A percentile compares a stretch with the other conserved stretches of the same genome.
Evolutionary conservation across 805 yeast species (phyloP).

Genomic region (Spathaspora hagerdaliae): DNA sequence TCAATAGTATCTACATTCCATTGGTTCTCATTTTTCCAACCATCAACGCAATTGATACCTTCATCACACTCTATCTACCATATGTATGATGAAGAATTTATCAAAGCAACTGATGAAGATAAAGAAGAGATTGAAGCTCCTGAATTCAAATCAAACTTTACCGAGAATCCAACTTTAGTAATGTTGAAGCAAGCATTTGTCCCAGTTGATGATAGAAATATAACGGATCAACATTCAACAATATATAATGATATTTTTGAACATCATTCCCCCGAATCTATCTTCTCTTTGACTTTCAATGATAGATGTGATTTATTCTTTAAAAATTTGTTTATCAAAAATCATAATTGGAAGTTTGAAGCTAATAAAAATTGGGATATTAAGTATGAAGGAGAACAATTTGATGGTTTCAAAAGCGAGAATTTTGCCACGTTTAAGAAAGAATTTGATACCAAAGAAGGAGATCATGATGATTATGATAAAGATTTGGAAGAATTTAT

Average conservation of each 20-base stretch:
- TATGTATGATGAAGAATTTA: slow-evolving; percentile 3
- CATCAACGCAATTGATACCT: neutral
- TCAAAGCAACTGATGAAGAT: neutral
- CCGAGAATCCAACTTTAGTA: neutral
- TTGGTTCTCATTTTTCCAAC: no score
- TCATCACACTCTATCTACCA: slow-evolving; percentile 10
- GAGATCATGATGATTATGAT: slow-evolving; percentile 16
- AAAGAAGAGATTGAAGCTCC: no score
- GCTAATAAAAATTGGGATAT: slow-evolving; percentile 16
- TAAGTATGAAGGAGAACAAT: slow-evolving; percentile 11
- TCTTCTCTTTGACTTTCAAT: slow-evolving; percentile 17
- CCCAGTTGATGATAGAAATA: neutral
- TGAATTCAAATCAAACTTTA: no score
- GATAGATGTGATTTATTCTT: slow-evolving; percentile 47
- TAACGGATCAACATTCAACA: slow-evolving; percentile 12
- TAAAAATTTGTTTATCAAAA: slow-evolving; percentile 31
- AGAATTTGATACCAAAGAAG: slow-evolving; percentile 14
- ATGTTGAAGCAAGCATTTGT: neutral
- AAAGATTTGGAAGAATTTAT: slow-evolving; percentile 20
- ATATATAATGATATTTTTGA: slow-evolving; percentile 19
- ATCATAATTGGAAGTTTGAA: slow-evolving; percentile 44
- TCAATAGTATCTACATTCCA: no score
- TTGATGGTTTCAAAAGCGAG: slow-evolving; percentile 20
- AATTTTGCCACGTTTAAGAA: slow-evolving; percentile 23
- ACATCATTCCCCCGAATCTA: slow-evolving; percentile 15